phyloP scores from a whole-genome alignment of 148 eudicot genomes.

The Vaccinium macrocarpon region DNA sequence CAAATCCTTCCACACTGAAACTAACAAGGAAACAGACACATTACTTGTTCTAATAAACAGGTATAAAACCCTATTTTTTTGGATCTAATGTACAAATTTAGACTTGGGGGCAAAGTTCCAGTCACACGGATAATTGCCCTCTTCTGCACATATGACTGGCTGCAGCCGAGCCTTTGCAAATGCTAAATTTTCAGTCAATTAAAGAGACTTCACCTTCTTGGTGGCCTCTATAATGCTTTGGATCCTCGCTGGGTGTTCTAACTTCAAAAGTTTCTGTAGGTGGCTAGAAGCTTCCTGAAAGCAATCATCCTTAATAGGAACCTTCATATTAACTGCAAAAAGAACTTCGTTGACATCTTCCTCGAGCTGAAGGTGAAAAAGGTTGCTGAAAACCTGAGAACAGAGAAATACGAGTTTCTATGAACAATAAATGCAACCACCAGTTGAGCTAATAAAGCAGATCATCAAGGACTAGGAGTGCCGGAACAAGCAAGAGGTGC shows the following conservation, averaged over 20 bases:
- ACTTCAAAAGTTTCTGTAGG: constrained; percentile 48
- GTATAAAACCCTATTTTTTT: too few relatives aligned
- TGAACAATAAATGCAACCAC: not conserved
- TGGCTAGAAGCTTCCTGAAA: constrained; percentile 48
- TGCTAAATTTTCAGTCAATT: constrained; percentile 20
- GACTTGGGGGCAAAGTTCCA: too few relatives aligned
- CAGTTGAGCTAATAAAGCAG: not conserved
- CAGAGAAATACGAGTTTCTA: not conserved
- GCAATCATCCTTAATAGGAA: constrained; percentile 30
- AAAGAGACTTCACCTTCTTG: constrained; percentile 52
- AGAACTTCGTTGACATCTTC: constrained; percentile 92
- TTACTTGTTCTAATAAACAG: too few relatives aligned
- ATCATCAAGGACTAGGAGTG: not conserved
- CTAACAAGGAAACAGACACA: too few relatives aligned
- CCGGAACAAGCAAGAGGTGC: not conserved
- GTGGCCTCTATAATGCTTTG: constrained; percentile 44
- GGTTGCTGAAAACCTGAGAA: constrained; percentile 67
- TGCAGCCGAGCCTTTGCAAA: not conserved
- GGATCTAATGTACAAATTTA: too few relatives aligned
- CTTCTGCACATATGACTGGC: too few relatives aligned
- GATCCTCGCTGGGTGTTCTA: constrained; percentile 44
- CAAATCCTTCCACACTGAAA: too few relatives aligned
- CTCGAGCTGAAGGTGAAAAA: constrained; percentile 75
- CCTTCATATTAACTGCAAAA: constrained; percentile 60
- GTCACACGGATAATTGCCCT: too few relatives aligned